Evolutionary conservation across 2,329 filamentous ascomycete genomes (phyloP).

Genomic region (Aspergillus ochraceus): DNA sequence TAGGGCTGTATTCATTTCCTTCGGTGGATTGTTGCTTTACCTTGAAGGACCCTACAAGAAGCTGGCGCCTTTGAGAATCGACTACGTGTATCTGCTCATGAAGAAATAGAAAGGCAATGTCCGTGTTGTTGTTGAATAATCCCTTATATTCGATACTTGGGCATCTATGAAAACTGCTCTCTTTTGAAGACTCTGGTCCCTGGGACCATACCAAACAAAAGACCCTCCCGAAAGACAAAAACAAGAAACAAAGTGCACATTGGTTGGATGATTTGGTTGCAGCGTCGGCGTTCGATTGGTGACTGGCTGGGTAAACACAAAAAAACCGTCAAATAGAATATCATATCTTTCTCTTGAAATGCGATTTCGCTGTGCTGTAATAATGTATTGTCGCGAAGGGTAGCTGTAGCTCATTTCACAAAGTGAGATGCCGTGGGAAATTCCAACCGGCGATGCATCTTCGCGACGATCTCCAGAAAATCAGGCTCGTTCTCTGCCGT

Average conservation of each 20-base stretch:
- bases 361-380: neutral
- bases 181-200: neutral
- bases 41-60: conserved; percentile 95
- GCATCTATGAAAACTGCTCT: neutral
- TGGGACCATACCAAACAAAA: neutral
- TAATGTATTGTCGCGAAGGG: neutral
- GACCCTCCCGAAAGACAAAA: neutral
- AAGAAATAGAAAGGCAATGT: conserved; percentile 68
- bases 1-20: conserved; percentile 92
- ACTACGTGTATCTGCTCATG: conserved; percentile 87
- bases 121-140: neutral
- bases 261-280: conserved; percentile 32
- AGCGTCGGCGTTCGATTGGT: conserved; percentile 45
- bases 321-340: conserved; percentile 29
- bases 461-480: conserved; percentile 71
- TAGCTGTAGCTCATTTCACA: conserved; percentile 10
- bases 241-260: conserved; percentile 24
- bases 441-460: conserved; percentile 75
- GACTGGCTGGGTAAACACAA: conserved; percentile 32
- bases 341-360: conserved; percentile 19
- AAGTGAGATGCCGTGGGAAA: conserved; percentile 65
- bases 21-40: conserved; percentile 86
- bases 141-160: conserved; percentile 2
- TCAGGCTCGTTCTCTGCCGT: conserved; percentile 76
- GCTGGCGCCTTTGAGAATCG: conserved; percentile 84